A percentile compares a stretch with the other conserved stretches of the same genome.
Conservation (phyloP, 164 flowering plant genomes). For the Saururus chinensis region DNA sequence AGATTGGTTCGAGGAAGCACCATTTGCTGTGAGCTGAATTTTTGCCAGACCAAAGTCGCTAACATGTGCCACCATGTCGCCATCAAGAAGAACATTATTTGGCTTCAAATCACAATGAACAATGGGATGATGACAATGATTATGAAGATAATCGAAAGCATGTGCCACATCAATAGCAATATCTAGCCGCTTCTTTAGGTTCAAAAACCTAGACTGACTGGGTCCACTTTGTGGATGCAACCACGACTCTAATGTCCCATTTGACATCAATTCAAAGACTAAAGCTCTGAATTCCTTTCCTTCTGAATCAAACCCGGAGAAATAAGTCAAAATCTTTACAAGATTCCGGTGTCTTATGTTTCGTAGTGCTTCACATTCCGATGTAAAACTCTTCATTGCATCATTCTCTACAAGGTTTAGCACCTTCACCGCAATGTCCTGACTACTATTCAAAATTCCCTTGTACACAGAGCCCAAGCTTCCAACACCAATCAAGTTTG, state of each 20-base stretch:
- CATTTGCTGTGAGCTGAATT: constrained; percentile 9
- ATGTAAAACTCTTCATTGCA: constrained; percentile 9
- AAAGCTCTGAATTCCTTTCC: constrained; percentile 23
- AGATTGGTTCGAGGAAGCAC: constrained; percentile 8
- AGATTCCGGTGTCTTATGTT: constrained; percentile 23
- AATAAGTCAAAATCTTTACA: constrained; percentile 17
- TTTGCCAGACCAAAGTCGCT: neutral
- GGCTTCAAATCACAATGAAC: too few relatives aligned
- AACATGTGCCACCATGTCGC: constrained; percentile 13
- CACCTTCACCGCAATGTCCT: constrained; percentile 6
- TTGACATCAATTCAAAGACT: constrained; percentile 15
- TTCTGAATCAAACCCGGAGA: constrained; percentile 20
- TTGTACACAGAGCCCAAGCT: constrained; percentile 1
- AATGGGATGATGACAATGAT: neutral
- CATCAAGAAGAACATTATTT: too few relatives aligned
- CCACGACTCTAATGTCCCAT: constrained; percentile 20
- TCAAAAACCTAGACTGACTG: neutral
- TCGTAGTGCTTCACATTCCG: constrained; percentile 15
- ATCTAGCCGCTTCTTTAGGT: too few relatives aligned
- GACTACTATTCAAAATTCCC: neutral
- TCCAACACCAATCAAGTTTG: constrained; percentile 1
- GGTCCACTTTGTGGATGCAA: constrained; percentile 2
- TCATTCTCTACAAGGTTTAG: constrained; percentile 3
- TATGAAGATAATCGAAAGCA: too few relatives aligned
- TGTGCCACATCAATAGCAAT: too few relatives aligned